These are phyloP conservation scores for Peronospora belbahrii DNA, from an alignment of 352 stramenopile genomes.

Conservation along the genomic window DNA sequence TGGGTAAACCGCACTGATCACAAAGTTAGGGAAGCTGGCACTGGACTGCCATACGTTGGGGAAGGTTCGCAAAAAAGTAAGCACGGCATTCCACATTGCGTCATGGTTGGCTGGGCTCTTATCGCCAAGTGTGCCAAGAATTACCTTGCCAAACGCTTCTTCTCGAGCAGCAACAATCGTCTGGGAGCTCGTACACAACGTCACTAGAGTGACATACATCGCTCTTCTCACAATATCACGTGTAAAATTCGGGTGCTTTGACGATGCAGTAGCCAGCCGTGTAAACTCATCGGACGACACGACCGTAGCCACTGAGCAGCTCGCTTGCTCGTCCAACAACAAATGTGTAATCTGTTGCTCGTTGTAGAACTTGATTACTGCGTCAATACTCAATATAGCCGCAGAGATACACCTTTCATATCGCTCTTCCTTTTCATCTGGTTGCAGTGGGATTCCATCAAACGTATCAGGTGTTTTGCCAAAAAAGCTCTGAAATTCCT, in stretches of 20 bases:
- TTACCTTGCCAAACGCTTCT: constrained; percentile 63
- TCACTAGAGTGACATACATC: constrained; percentile 49
- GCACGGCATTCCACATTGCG: constrained; percentile 62
- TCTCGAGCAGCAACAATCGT: constrained; percentile 35
- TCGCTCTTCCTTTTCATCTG: constrained; percentile 64
- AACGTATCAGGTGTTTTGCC: constrained; percentile 51
- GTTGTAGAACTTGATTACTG: constrained; percentile 43
- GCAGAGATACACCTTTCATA: constrained; percentile 65
- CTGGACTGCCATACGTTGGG: constrained; percentile 36
- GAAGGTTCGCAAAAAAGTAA: constrained; percentile 60
- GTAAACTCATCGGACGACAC: constrained; percentile 58
- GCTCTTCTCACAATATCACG: constrained; percentile 58
- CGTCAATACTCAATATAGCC: constrained; percentile 49
- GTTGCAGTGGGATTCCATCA: constrained; percentile 46
- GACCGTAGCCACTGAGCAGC: constrained; percentile 38
- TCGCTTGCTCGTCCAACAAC: constrained; percentile 28
- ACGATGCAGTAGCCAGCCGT: constrained; percentile 42
- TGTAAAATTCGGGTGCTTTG: constrained; percentile 73
- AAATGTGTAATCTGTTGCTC: constrained; percentile 32
- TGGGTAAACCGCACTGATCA: constrained; percentile 50
- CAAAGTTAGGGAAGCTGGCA: constrained; percentile 50
- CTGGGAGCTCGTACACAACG: constrained; percentile 37
- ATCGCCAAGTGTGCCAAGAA: constrained; percentile 60
- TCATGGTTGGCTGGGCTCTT: constrained; percentile 63
- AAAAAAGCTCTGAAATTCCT: constrained; percentile 62